Conservation (phyloP, 495 filamentous ascomycete genomes). For the Recurvomyces mirabilis region DNA sequence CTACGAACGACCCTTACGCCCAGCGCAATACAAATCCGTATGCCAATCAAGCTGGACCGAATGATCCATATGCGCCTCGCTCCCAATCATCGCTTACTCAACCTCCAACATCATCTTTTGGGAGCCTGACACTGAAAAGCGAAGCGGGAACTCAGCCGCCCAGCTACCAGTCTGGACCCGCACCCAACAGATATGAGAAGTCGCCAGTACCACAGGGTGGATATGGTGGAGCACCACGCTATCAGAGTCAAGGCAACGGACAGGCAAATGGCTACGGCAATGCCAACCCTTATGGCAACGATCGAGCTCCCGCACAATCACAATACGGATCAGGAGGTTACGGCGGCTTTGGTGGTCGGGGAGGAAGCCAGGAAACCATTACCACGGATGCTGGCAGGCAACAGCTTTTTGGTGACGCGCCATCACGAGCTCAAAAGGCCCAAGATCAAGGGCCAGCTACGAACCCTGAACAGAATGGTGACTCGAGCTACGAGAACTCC, state of each 20-base stretch:
- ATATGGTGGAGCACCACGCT: constrained; percentile 18
- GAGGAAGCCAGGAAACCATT: constrained; percentile 24
- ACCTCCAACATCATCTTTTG: constrained; percentile 16
- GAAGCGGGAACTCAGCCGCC: constrained; percentile 1
- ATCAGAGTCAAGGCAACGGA: constrained; percentile 18
- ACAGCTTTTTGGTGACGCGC: constrained; percentile 49
- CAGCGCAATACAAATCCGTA: constrained; percentile 19
- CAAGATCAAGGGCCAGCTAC: background rate
- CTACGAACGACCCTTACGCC: constrained; percentile 28
- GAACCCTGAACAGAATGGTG: background rate
- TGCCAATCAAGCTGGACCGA: constrained; percentile 9
- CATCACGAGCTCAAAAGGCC: constrained; percentile 25
- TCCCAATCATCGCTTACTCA: constrained; percentile 19
- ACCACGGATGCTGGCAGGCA: constrained; percentile 23
- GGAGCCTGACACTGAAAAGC: constrained; percentile 12
- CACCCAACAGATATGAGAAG: constrained; percentile 26
- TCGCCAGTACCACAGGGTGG: constrained; percentile 26
- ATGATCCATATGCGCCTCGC: constrained; percentile 21
- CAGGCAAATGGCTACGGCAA: constrained; percentile 25
- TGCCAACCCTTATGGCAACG: constrained; percentile 23
- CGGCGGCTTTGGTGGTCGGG: constrained; percentile 24
- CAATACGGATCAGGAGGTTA: constrained; percentile 20
- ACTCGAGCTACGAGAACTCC: constrained; percentile 13
- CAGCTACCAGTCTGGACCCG: constrained; percentile 2
- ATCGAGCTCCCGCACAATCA: background rate